phyloP scores from a whole-genome alignment of 2,329 filamentous ascomycete genomes.

The Phialemoniopsis sp. region DNA sequence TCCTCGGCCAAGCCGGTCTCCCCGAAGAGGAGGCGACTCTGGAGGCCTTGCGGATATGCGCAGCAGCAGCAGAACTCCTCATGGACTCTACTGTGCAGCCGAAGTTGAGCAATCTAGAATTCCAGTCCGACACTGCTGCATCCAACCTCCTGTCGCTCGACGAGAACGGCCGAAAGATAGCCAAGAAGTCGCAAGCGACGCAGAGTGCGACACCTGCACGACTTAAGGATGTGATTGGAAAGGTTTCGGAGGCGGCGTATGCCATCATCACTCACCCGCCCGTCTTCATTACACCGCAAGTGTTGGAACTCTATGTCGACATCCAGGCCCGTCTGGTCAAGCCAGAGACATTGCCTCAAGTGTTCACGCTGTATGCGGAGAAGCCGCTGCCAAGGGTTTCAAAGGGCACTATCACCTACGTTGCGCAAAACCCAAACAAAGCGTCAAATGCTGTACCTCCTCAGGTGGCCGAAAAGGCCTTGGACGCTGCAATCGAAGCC shows the following conservation, averaged over 20 bases:
- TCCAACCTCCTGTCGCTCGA: conserved; percentile 49
- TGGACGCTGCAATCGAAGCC: conserved; percentile 74
- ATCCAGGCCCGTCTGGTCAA: conserved; percentile 70
- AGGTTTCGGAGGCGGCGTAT: conserved; percentile 60
- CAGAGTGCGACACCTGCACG: conserved; percentile 6
- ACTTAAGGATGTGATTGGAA: conserved; percentile 40
- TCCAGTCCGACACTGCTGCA: conserved; percentile 39
- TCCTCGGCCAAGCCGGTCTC: conserved; percentile 38
- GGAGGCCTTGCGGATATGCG: conserved; percentile 38
- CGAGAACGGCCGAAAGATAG: conserved; percentile 1
- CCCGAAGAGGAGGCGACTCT: conserved; percentile 37
- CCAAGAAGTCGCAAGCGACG: not conserved
- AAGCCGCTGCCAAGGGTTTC: conserved; percentile 69
- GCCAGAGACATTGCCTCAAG: conserved; percentile 72
- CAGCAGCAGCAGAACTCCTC: conserved; percentile 32
- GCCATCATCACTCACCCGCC: conserved; percentile 67
- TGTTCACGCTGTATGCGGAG: conserved; percentile 77
- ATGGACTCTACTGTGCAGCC: conserved; percentile 30
- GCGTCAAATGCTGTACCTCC: conserved; percentile 68
- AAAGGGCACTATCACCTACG: conserved; percentile 53
- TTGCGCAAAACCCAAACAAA: conserved; percentile 61
- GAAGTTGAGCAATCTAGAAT: conserved; percentile 31
- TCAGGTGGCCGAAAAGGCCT: conserved; percentile 66
- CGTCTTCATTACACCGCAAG: conserved; percentile 72
- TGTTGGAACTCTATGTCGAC: conserved; percentile 71